These are phyloP conservation scores for Plectranthus barbatus DNA, from an alignment of 257 asterid genomes.

Conservation along the genomic window DNA sequence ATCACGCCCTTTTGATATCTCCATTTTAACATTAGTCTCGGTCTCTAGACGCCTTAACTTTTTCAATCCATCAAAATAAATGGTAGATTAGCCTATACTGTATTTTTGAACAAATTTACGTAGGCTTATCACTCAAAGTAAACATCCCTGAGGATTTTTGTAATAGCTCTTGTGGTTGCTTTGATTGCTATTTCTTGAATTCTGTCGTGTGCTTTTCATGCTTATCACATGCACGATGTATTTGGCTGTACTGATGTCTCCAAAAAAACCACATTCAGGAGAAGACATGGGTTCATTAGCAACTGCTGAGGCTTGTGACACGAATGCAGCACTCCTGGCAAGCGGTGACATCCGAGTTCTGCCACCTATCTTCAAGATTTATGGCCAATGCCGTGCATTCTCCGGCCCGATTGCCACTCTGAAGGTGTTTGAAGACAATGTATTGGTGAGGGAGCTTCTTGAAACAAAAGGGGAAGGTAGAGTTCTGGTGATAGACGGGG, in stretches of 20 bases:
- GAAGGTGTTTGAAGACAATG: constrained; percentile 80
- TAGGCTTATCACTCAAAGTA: too few species aligned
- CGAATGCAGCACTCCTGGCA: constrained; percentile 44
- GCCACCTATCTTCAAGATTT: constrained; percentile 67
- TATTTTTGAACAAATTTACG: too few species aligned
- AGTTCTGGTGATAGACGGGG: constrained; percentile 77
- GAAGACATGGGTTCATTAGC: constrained; percentile 59
- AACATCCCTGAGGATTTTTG: neutral
- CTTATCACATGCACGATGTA: too few species aligned
- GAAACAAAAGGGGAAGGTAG: constrained; percentile 70
- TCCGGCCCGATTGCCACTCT: constrained; percentile 68
- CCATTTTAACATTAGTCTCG: too few species aligned
- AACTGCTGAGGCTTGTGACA: constrained; percentile 79
- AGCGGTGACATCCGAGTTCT: constrained; percentile 66
- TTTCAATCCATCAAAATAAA: too few species aligned
- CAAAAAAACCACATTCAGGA: constrained; percentile 3
- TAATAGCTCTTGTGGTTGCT: neutral
- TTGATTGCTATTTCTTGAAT: neutral
- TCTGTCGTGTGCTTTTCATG: neutral
- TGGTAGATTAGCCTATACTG: too few species aligned
- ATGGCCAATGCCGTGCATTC: constrained; percentile 60
- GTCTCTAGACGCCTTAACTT: too few species aligned
- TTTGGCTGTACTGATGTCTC: neutral
- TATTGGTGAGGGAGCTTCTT: constrained; percentile 60
- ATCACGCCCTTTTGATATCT: too few species aligned